phyloP scores from a whole-genome alignment of 2,329 filamentous ascomycete species.

The Diaporthe eres region DNA sequence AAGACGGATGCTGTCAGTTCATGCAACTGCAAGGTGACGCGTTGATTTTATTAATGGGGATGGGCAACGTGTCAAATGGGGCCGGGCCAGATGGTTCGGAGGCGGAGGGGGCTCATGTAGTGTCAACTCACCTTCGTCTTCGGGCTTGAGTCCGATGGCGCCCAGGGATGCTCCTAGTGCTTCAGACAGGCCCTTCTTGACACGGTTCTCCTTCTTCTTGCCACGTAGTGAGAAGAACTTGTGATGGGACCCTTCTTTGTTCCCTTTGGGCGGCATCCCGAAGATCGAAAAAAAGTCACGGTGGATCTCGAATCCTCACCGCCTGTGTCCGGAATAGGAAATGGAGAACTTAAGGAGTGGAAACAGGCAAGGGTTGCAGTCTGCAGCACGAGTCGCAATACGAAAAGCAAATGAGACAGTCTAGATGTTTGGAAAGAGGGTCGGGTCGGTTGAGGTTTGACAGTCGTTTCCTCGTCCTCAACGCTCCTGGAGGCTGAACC shows the following conservation, averaged over 20 bases:
- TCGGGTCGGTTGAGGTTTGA: slow-evolving; percentile 28
- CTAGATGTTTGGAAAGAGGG: slow-evolving; percentile 33
- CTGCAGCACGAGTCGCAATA: slow-evolving; percentile 41
- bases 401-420: slow-evolving; percentile 37
- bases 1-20: slow-evolving; percentile 38
- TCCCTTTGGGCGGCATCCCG: slow-evolving; percentile 39
- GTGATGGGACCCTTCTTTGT: slow-evolving; percentile 40
- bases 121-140: slow-evolving; percentile 41
- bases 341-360: slow-evolving; percentile 41
- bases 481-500: slow-evolving; percentile 26
- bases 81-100: slow-evolving; percentile 3
- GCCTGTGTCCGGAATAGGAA: slow-evolving; percentile 41
- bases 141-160: slow-evolving; percentile 39
- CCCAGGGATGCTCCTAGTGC: slow-evolving; percentile 41
- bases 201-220: slow-evolving; percentile 41
- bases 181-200: slow-evolving; percentile 41
- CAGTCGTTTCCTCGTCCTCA: slow-evolving; percentile 16
- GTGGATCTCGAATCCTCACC: slow-evolving; percentile 42
- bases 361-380: slow-evolving; percentile 38
- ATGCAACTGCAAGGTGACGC: slow-evolving; percentile 34
- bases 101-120: background rate
- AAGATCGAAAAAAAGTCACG: slow-evolving; percentile 37
- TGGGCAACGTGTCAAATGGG: slow-evolving; percentile 39
- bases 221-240: slow-evolving; percentile 42
- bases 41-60: slow-evolving; percentile 41